Evolutionary conservation across 257 asterid genomes (phyloP), one percentile per base, ranked within the genome.

Genomic region (Eustoma russellianum): DNA sequence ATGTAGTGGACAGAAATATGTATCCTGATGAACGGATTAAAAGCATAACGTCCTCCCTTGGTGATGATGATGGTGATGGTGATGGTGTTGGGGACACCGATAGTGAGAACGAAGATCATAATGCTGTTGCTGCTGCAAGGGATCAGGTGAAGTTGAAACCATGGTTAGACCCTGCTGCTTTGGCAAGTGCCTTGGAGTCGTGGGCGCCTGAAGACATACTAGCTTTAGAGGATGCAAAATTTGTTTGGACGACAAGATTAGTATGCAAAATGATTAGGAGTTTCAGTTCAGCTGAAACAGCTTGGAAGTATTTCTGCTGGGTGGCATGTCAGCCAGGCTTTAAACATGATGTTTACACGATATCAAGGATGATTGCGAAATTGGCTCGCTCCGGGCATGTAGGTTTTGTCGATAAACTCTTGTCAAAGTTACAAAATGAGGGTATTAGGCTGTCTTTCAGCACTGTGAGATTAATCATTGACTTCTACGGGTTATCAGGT

Each of bases 271-370:
- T 91, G 71, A 79, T 87, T 34, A 62, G 97, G 72, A 80, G 56
- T 63, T 76, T 87, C 58, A 79, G 65, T 47, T 82, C 83, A 38
- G 80, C 94, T 5, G 90, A 91, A 70, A 87, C 86, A 24, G 79
- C 94, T 6, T 87, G 96, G 97, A 33, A 74, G 33, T 91, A 87
- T 74, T 87, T 91, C 77, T 66, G 80, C 66, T 87, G 98, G 98
- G 89, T 87, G 33, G 72, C 93, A 50, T 75, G 53, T 68, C 98
- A 87, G 53, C 95, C 96, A 3, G 80, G 78, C 14, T 84, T 77
- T 38, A 82, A 75, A 60, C 98, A 91, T 51, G 88, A 91, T 62
- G 74, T 83, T 48, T 91, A 91, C 82, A 77, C 95, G 3, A 60
- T 80, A 41, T 87, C 95, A 24, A 82, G 94, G 63, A 91, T 80